Evolutionary conservation across 306 rosid genomes (phyloP).

Genomic region (Lotus japonicus): DNA sequence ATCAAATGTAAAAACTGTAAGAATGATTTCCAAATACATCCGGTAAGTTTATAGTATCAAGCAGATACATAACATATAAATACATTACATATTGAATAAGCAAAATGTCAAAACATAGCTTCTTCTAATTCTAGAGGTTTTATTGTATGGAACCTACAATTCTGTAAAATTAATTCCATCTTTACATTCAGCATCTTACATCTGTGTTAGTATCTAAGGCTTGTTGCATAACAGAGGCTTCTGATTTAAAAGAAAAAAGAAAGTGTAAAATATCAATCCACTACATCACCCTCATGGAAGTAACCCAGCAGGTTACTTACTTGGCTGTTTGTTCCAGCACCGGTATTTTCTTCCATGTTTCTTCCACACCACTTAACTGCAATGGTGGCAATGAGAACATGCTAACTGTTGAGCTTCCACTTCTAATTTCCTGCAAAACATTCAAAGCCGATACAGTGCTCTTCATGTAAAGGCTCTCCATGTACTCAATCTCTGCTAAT

Average conservation of each 20-base stretch:
- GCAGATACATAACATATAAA: background rate
- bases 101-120: constrained; percentile 21
- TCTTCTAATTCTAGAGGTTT: constrained; percentile 18
- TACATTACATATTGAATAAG: constrained; percentile 14
- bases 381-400: constrained; percentile 84
- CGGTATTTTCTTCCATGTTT: constrained; percentile 57
- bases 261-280: constrained; percentile 11
- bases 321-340: constrained; percentile 55
- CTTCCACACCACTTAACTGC: constrained; percentile 51
- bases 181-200: constrained; percentile 43
- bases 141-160: constrained; percentile 41
- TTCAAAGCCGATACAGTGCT: constrained; percentile 74
- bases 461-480: constrained; percentile 85
- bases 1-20: background rate
- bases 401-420: constrained; percentile 83
- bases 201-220: constrained; percentile 58
- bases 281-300: background rate
- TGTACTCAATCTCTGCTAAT: constrained; percentile 67
- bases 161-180: constrained; percentile 39
- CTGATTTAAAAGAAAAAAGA: constrained; percentile 1
- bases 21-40: background rate
- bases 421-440: constrained; percentile 81
- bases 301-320: constrained; percentile 47
- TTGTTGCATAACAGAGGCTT: constrained; percentile 29
- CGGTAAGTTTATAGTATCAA: background rate